Conservation (phyloP, 768 basidiomycete species). For the Lanmaoa pseudosensibilis region DNA sequence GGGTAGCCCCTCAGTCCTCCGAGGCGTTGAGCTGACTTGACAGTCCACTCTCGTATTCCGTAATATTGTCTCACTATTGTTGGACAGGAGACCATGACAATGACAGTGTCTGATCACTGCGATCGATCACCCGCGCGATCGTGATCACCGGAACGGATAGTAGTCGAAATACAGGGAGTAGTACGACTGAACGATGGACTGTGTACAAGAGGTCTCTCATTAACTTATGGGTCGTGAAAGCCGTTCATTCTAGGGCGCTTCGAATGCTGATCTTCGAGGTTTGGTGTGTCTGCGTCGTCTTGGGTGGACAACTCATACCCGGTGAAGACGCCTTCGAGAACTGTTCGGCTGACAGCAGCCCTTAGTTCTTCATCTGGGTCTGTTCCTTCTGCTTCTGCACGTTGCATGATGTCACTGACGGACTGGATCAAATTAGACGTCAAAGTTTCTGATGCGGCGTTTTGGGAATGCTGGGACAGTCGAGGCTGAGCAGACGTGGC, state of each 20-base stretch:
- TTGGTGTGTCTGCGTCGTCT: conserved; percentile 1
- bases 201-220: not conserved
- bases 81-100: conserved; percentile 9
- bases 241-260: conserved; percentile 32
- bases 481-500: conserved; percentile 16
- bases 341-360: conserved; percentile 57
- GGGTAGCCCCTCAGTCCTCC: conserved; percentile 14
- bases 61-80: not conserved
- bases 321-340: conserved; percentile 63
- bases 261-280: conserved; percentile 10
- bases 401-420: conserved; percentile 67
- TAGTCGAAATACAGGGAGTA: conserved; percentile 14
- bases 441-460: conserved; percentile 66
- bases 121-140: conserved; percentile 33
- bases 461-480: conserved; percentile 68
- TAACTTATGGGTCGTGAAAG: conserved; percentile 4
- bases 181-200: conserved; percentile 1
- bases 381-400: conserved; percentile 52
- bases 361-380: conserved; percentile 70
- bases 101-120: conserved; percentile 31
- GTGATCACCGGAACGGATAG: conserved; percentile 34
- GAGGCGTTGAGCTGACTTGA: conserved; percentile 4
- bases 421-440: conserved; percentile 65
- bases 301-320: conserved; percentile 54
- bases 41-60: not conserved